Evolutionary conservation across 2,329 filamentous ascomycete species (phyloP).

Genomic region (Periconia sp.): DNA sequence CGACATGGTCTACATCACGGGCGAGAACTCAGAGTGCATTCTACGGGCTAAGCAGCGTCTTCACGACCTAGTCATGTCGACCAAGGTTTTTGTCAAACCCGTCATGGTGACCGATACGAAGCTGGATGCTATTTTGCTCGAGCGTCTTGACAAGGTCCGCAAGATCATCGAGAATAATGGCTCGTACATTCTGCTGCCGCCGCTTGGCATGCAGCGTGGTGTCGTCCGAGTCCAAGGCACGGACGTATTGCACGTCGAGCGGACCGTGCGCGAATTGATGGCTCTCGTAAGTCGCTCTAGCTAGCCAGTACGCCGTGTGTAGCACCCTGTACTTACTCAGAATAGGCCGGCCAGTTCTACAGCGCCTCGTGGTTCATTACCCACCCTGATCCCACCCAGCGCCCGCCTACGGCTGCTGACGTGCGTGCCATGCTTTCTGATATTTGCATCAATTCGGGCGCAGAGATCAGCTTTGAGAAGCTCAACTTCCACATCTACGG

Average conservation of each 20-base stretch:
- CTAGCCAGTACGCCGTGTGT: constrained; percentile 2
- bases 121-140: constrained; percentile 91
- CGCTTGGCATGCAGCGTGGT: constrained; percentile 82
- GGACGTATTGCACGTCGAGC: constrained; percentile 91
- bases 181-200: constrained; percentile 91
- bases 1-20: constrained; percentile 93
- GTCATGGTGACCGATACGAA: constrained; percentile 88
- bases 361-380: constrained; percentile 95
- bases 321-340: constrained; percentile 24
- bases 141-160: constrained; percentile 91
- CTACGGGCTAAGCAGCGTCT: constrained; percentile 89
- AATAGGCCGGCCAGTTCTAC: constrained; percentile 92
- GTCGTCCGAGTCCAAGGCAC: constrained; percentile 89
- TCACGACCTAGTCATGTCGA: constrained; percentile 79
- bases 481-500: constrained; percentile 92
- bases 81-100: constrained; percentile 83
- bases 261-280: constrained; percentile 96
- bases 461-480: constrained; percentile 93
- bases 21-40: constrained; percentile 83
- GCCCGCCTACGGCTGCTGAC: constrained; percentile 68
- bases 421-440: constrained; percentile 91
- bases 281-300: constrained; percentile 68
- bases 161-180: constrained; percentile 98
- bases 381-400: constrained; percentile 71
- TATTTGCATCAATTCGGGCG: constrained; percentile 94